Evolutionary conservation across 371 early-diverging fungal genomes (phyloP), one percentile per base, ranked within the genome.

Genomic region (Haplosporangium sp.): DNA sequence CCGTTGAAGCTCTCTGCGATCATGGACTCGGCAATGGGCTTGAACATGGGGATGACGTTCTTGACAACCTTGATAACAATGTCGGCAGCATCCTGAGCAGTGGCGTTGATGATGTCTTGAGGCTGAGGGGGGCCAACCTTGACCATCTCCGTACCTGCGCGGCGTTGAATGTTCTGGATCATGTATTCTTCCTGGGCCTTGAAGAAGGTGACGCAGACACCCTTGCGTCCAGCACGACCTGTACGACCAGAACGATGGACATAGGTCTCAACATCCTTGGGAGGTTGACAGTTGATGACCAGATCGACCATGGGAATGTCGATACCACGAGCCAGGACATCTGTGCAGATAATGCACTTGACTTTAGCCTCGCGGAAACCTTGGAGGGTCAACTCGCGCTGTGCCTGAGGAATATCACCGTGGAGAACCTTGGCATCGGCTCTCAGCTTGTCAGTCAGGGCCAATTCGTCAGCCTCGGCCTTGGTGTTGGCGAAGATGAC

Each of bases 171-270:
- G 69, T 85, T 89, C 41, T 86, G 82, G 23, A 96, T 82, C 68
- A 93, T 85, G 73, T 91, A 89, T 73, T 92, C 91, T 81, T 96
- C 95, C 42, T 86, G 85, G 36, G 94, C 91, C 74, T 95, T 96
- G 85, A 88, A 96, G 83, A 97, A 95, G 36, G 95, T 96, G 42
- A 98, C 92, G 77, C 96, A 95, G 13, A 90, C 89, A 60, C 99
- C 99, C 40, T 86, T 86, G 55, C 93, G 91, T 29, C 98, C 98
- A 11, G 96, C 98, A 84, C 98, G 94, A 41, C 98, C 99, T 0
- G 99, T 99, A 83, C 99, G 92, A n/a, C 99, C 99, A 8, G 95
- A 93, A 47, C 99, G 91, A 86, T 99, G 99, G 45, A 98, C 94
- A 83, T 96, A 99, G 51, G 95, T 91, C 77, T 99, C 97, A 36